These are phyloP conservation scores for Bryopsis sp. DNA, from an alignment of 139 green algal genomes.

Conservation along the genomic window DNA sequence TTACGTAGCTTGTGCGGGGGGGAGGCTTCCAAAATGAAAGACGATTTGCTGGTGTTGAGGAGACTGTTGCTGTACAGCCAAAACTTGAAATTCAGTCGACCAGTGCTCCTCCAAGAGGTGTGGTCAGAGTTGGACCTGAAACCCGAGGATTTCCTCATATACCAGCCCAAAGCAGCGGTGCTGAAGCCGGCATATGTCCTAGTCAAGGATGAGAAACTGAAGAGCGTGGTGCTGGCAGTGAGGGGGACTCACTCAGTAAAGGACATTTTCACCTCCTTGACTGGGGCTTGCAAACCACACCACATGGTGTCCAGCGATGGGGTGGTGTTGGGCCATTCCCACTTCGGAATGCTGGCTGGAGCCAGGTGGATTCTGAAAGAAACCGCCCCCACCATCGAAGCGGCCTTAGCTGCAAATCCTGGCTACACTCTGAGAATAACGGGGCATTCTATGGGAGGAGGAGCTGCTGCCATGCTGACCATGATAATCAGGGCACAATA, in stretches of 20 bases:
- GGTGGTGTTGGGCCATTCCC: constrained; percentile 69
- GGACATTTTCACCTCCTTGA: constrained; percentile 70
- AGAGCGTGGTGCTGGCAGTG: constrained; percentile 60
- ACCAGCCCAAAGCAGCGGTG: constrained; percentile 55
- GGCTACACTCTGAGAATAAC: constrained; percentile 41
- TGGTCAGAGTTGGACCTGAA: not conserved
- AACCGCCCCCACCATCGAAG: constrained; percentile 26
- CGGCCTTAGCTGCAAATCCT: constrained; percentile 40
- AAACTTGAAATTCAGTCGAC: not conserved
- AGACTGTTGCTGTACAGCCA: constrained; percentile 17
- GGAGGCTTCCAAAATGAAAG: not conserved
- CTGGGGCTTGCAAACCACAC: constrained; percentile 70
- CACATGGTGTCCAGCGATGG: constrained; percentile 53
- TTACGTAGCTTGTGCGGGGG: not conserved
- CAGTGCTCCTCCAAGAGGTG: not conserved
- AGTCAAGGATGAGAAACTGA: constrained; percentile 41
- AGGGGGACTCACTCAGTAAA: constrained; percentile 72
- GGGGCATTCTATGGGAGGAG: constrained; percentile 77
- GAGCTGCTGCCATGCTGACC: constrained; percentile 76
- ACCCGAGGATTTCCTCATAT: constrained; percentile 45
- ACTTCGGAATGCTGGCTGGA: constrained; percentile 85
- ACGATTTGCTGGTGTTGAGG: too few species aligned
- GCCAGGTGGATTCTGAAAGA: constrained; percentile 55
- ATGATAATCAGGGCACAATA: constrained; percentile 53
- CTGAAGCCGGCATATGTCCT: constrained; percentile 70